Evolutionary conservation across 2,329 filamentous ascomycete species (phyloP).

Genomic region (Arthroderma sp.): DNA sequence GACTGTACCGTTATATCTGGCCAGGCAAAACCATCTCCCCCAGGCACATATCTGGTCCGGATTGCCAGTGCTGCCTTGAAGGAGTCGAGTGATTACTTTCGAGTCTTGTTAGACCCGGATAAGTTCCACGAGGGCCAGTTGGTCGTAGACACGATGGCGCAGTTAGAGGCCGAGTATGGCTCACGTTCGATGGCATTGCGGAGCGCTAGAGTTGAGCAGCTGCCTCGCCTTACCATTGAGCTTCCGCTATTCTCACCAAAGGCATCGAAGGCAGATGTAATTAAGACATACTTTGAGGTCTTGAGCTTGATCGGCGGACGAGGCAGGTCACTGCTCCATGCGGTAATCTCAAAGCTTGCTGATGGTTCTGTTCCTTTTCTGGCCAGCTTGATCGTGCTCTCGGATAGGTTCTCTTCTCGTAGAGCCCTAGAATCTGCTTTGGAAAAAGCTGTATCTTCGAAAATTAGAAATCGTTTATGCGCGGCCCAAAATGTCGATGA

Average conservation of each 20-base stretch:
- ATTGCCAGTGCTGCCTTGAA: conserved; percentile 22
- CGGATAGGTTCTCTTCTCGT: conserved; percentile 7
- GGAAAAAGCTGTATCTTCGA: background rate
- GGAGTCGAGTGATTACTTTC: conserved; percentile 27
- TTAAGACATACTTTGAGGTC: conserved; percentile 7
- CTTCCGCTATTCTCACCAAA: conserved; percentile 19
- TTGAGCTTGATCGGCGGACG: background rate
- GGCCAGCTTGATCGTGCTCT: conserved; percentile 8
- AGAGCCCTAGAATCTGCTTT: background rate
- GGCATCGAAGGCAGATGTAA: conserved; percentile 1
- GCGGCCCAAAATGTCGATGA: conserved; percentile 22
- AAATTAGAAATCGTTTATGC: conserved; percentile 12
- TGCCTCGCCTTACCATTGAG: conserved; percentile 17
- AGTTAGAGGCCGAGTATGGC: conserved; percentile 9
- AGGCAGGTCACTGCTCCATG: background rate
- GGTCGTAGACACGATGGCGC: conserved; percentile 17
- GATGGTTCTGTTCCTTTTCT: conserved; percentile 6
- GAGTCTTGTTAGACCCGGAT: conserved; percentile 26
- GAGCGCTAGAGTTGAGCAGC: conserved; percentile 15
- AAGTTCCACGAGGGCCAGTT: conserved; percentile 30
- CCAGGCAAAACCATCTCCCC: conserved; percentile 1
- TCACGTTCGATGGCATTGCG: conserved; percentile 1
- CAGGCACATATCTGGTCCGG: conserved; percentile 17
- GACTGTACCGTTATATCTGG: conserved; percentile 16
- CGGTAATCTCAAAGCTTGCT: conserved; percentile 1